Base-by-base conservation (phyloP, 768 basidiomycete species). In the Termitomyces sp. region DNA sequence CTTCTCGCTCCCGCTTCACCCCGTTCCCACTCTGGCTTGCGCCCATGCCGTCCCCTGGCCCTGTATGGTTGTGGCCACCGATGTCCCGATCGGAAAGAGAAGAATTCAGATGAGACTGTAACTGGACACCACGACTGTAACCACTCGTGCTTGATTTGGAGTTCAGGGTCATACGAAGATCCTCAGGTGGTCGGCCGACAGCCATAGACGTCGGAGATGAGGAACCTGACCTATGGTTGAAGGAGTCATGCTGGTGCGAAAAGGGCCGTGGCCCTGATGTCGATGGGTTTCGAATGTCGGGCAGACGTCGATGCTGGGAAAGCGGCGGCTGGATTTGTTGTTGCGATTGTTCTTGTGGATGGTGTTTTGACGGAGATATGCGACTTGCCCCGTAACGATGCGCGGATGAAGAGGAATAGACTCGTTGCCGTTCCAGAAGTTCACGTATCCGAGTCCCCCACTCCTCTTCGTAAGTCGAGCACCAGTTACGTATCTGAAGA, bases 361-460 rank as follows among this genome's bases (percentile, higher is more conserved):
- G 50, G 28, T 52, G 58, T 42, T 66, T 54, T 44, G 45, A 48
- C 14, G 43, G 26, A 10, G 38, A 44, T 38, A 53, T 30, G 32
- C 49, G 50, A 30, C n/a, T 61, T 0, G 54, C 33, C 16, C 53
- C 55, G 12, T 58, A 69, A 62, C 72, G 72, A 56, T 72, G 68
- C 35, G 68, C 38, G 26, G 52, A 65, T 51, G 70, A 66, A 24
- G 75, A 75, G 16, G 76, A 24, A 35, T 48, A 58, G 22, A 28
- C 22, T 47, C 69, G 72, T 22, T 70, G 70, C 69, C 73, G 74
- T 54, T 76, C 73, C 53, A 72, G 73, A 56, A 75, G 72, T 56
- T 85, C 84, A 28, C 74, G 72, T 28, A 85, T 77, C 57, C 77
- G 77, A 55, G 84, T 80, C 22, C 88, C 88, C 80, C 82, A 87